Percentiles rank a stretch among this genome's conserved stretches.
These are phyloP conservation scores for Trypanosoma brucei DNA, from an alignment of 208 protist genomes.

Conservation along the genomic window DNA sequence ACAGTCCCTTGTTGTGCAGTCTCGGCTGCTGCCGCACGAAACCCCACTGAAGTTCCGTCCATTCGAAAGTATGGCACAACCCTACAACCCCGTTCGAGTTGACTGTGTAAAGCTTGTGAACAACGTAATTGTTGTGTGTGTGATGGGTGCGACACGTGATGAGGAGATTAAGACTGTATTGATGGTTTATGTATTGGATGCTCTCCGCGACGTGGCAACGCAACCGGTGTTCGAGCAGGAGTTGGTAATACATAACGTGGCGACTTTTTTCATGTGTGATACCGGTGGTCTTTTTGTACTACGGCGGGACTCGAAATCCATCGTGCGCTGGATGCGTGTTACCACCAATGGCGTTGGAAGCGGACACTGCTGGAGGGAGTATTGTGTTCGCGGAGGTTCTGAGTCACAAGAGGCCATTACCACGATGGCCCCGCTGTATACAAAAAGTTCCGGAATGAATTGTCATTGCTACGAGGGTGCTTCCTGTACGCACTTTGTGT, in stretches of 20 bases:
- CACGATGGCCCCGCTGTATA: slow-evolving; percentile 11
- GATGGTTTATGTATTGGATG: slow-evolving; percentile 54
- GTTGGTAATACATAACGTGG: slow-evolving; percentile 35
- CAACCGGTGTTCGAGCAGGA: slow-evolving; percentile 40
- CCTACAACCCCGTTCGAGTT: slow-evolving; percentile 3
- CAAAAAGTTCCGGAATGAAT: background rate
- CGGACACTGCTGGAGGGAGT: slow-evolving; percentile 4
- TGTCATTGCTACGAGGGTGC: background rate
- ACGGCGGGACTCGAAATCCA: slow-evolving; percentile 12
- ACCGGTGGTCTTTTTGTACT: slow-evolving; percentile 52
- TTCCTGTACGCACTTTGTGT: background rate
- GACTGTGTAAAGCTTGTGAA: slow-evolving; percentile 20
- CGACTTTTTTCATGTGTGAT: slow-evolving; percentile 44
- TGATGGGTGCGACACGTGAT: slow-evolving; percentile 5
- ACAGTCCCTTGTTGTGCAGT: slow-evolving; percentile 1
- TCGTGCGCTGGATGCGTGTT: slow-evolving; percentile 15
- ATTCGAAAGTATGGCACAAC: background rate
- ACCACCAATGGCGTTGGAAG: background rate
- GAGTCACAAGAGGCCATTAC: slow-evolving; percentile 5
- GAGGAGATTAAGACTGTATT: slow-evolving; percentile 19
- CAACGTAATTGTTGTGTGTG: slow-evolving; percentile 39
- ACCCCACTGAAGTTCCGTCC: slow-evolving; percentile 9
- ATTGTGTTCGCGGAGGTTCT: background rate
- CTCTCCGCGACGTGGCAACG: slow-evolving; percentile 31
- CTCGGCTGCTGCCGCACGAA: slow-evolving; percentile 3